Base-by-base conservation (phyloP, 192 early-diverging fungal species). In the Backusella morwellensis region DNA sequence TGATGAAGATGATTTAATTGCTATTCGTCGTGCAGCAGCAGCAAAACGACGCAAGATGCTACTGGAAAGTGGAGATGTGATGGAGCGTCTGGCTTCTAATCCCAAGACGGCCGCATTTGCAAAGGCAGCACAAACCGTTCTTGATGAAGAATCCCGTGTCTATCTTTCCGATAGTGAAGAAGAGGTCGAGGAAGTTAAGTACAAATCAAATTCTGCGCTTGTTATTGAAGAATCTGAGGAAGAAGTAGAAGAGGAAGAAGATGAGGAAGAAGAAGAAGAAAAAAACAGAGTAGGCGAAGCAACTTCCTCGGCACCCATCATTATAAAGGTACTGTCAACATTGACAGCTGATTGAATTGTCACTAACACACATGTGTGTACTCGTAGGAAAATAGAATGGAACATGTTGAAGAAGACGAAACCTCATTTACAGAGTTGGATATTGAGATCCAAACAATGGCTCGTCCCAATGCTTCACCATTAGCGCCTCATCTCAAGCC, bases 61-160 rank as follows among this genome's bases (percentile, higher is more conserved):
- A 15, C 11, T 70, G 19, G 54, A 72, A 42, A 70, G 19, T 42
- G 77, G 81, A 11, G 75, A 82, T 78, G 9, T 69, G 5, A 35
- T 82, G 35, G 73, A 82, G 35, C 59, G 26, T 23, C 35, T 82
- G 3, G 77, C 77, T 21, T 38, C 66, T 1, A 74, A 84, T 29
- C 79, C 82, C 14, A 73, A 80, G 40, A 84, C 82, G 5, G 75
- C 79, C 8, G 82, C 82, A 29, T 84, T 84, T 78, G 82, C 82
- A 6, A 84, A 84, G 35, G 82, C 82, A n/a, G 79, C 79, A 35
- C 44, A 41, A 35, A 35, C 73, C 26, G 47, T 75, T 35, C 42
- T 70, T 44, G 74, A 70, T 11, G 74, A 75, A 14, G 81, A 82
- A 35, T 77, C 68, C 9, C 54, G 34, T 0, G n/a, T 78, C 3